Base-by-base conservation (phyloP, 2,329 filamentous ascomycete species). In the Malbranchea zuffiana region DNA sequence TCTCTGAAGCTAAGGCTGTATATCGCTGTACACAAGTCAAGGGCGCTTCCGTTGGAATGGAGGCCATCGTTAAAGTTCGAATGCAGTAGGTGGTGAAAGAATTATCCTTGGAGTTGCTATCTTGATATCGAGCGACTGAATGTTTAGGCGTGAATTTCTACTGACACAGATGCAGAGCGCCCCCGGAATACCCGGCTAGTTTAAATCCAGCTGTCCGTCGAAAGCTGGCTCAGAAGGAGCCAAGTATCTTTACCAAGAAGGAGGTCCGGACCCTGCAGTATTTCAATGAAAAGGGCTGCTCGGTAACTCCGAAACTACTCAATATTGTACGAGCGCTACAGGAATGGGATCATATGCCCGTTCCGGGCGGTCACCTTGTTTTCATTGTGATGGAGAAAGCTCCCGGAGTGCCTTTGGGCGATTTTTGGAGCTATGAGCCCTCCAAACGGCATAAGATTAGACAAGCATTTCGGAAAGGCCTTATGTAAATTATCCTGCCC, bases 21-120 rank as follows among this genome's bases (percentile, higher is more conserved):
- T 42, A 42, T 25, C 20, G 30, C 20, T 42, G 40, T 18, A 4
- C 6, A 8, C 40, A 39, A 17, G 5, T 26, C 11, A 5, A 29
- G 16, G 39, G 39, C n/a, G 26, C 15, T 11, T 20, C 26, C 8
- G 12, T 26, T 13, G 32, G 33, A 11, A 25, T 29, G 20, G 37
- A 40, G 31, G 37, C 32, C 8, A 40, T 43, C 10, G 15, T 43
- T 15, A 43, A 43, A 18, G 23, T 43, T 30, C 32, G 29, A n/a
- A 5, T 43, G 29, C 36, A 43, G 37, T 43, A 40, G 15, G 35
- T 33, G 16, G 16, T 37, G n/a, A 21, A 25, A n/a, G n/a, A n/a
- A n/a, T n/a, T n/a, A n/a, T n/a, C n/a, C n/a, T n/a, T n/a, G n/a
- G n/a, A n/a, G n/a, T n/a, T n/a, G n/a, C n/a, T n/a, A n/a, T n/a